A percentile compares a stretch with the other conserved stretches of the same genome.
Evolutionary conservation across 2,329 filamentous ascomycete species (phyloP).

Genomic region (Trichoderma arundinaceum): DNA sequence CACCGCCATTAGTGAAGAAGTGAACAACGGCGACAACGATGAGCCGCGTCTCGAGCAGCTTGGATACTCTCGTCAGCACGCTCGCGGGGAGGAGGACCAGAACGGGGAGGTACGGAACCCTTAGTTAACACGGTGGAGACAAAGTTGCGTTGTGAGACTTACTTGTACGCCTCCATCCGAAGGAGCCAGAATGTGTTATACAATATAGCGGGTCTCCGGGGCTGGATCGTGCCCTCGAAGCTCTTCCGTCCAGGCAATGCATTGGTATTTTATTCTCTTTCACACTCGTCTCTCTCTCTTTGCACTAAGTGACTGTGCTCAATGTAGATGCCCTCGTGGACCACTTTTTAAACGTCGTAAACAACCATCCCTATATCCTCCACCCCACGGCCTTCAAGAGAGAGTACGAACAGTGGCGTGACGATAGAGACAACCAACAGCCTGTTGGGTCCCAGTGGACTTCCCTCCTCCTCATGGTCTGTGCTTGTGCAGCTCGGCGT

Average conservation of each 20-base stretch:
- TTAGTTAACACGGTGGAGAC: background rate
- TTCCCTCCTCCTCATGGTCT: constrained; percentile 47
- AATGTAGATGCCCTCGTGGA: constrained; percentile 45
- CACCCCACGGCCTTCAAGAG: constrained; percentile 46
- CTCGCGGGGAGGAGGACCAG: background rate
- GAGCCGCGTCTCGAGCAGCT: constrained; percentile 43
- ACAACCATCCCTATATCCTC: constrained; percentile 49
- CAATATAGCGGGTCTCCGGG: too few species aligned
- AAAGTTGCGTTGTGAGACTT: background rate
- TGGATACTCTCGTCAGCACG: constrained; percentile 45
- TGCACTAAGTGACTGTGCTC: background rate
- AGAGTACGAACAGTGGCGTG: constrained; percentile 48
- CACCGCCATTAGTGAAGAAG: constrained; percentile 33
- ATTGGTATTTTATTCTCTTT: constrained; percentile 38
- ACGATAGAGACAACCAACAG: constrained; percentile 38
- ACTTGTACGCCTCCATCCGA: constrained; percentile 27
- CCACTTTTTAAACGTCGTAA: constrained; percentile 47
- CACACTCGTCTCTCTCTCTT: background rate
- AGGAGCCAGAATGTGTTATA: constrained; percentile 33
- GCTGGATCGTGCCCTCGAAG: constrained; percentile 39
- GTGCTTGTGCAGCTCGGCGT: constrained; percentile 47
- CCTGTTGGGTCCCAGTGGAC: constrained; percentile 48
- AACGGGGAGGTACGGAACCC: constrained; percentile 13
- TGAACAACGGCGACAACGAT: constrained; percentile 36
- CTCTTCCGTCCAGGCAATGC: constrained; percentile 44